phyloP scores from a whole-genome alignment of 2,329 filamentous ascomycete genomes.

The Microdochium trichocladiopsis region DNA sequence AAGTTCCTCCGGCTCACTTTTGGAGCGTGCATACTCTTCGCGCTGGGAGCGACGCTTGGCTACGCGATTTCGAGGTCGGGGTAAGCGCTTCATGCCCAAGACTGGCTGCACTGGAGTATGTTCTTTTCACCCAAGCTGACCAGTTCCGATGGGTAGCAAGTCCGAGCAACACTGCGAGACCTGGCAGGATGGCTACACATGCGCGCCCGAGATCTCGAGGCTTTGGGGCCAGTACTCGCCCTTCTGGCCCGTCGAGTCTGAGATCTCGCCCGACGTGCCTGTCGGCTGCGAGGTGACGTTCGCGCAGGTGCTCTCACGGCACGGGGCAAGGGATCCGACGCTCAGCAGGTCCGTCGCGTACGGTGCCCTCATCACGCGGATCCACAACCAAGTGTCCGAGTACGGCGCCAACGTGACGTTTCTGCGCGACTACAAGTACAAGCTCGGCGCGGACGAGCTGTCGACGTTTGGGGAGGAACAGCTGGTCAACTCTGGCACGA shows the following conservation, averaged over 20 bases:
- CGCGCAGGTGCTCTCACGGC: conserved; percentile 73
- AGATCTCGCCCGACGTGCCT: conserved; percentile 54
- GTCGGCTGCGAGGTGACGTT: conserved; percentile 68
- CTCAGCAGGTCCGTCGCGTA: conserved; percentile 58
- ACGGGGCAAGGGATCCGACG: conserved; percentile 80
- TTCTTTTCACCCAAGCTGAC: no score
- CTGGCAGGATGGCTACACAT: conserved; percentile 52
- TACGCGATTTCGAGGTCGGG: conserved; percentile 11
- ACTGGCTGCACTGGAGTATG: no score
- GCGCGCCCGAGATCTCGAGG: conserved; percentile 53
- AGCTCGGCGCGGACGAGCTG: conserved; percentile 61
- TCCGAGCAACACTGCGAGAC: conserved; percentile 39
- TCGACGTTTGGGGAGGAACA: conserved; percentile 62
- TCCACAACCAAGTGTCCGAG: conserved; percentile 48
- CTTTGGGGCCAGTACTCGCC: conserved; percentile 86
- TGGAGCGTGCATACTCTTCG: conserved; percentile 1
- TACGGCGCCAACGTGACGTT: conserved; percentile 64
- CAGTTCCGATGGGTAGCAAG: conserved; percentile 7
- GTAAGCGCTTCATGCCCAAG: conserved; percentile 14
- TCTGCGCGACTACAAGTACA: conserved; percentile 64
- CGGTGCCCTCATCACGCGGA: conserved; percentile 52
- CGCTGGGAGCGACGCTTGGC: conserved; percentile 8
- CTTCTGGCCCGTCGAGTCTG: conserved; percentile 68
- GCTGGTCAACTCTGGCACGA: conserved; percentile 66
- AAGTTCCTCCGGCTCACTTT: conserved; percentile 10